Base-by-base conservation (phyloP, 345 rosid species). In the Boechera stricta region DNA sequence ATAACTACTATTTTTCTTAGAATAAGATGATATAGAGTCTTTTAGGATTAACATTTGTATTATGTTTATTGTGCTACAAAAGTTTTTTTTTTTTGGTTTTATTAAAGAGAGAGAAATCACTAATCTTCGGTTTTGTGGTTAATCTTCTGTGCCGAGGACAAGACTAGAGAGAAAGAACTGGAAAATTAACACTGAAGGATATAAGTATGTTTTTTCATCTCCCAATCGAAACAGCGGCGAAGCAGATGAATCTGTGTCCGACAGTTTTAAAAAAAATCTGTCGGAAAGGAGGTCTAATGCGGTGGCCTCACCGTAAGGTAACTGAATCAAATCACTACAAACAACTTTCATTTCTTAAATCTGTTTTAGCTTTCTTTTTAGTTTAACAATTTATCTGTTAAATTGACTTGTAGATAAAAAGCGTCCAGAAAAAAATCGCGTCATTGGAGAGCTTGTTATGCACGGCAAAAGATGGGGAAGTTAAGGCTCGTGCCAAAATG, bases 221-320 rank as follows among this genome's bases (percentile, higher is more conserved):
- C 29, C 76, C 80, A 2, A 70, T 77, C 0, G 45, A 45, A 55
- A 21, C 15, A 48, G 80, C 80, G 6, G 80, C 76, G 42, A 18
- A 36, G 2, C 1, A 56, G 4, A 0, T 77, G 66, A 56, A 18
- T 3, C 57, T 77, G 0, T 77, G 80, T 21, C 53, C 66, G 0
- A 77, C 80, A 2, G 80, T 77, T 10, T 10, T 56, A 1, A 77
- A 77, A 8, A 77, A 71, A 3, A 70, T 77, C 0, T 70, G 80
- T 1, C 32, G 80, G 0, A 63, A 13, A 6, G 76, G 80, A 44
- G 65, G 76, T 0, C 4, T 77, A 3, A 3, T 2, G 4, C 42
- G 80, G 0, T 77, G 80, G 80, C 75, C 80, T 0, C 58, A 77
- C 8, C 21, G 80, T 0, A 77, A 63, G 24, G 79, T 69, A 69